Base-by-base conservation (phyloP, 345 rosid species). In the Abelmoschus esculentus region DNA sequence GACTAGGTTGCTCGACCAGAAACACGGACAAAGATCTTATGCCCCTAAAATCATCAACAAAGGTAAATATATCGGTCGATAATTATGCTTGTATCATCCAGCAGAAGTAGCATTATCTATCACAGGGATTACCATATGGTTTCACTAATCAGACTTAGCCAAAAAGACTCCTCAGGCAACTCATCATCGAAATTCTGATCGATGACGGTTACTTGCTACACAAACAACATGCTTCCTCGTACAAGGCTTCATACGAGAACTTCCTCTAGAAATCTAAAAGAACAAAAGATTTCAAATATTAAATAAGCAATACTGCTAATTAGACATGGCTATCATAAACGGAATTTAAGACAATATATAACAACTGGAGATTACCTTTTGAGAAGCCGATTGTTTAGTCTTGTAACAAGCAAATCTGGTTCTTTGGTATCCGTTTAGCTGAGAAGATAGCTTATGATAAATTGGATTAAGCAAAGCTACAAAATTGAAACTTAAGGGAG, bases 1-100 rank as follows among this genome's bases (percentile, higher is more conserved):
- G 90, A 60, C 90, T 73, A 19, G 97, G 97, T 70, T 91, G 97
- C 88, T 84, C 96, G 54, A 42, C 73, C 73, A 91, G 80, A 76
- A 91, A 89, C 19, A 57, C 19, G 17, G 80, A 74, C 67, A 89
- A 36, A 32, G 84, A 80, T 71, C 77, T 86, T 72, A 83, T 58
- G 52, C 78, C 81, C 96, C 96, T 91, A 74, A 31, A 11, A 17
- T 38, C 38, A 12, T 0, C 42, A 72, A 36, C 7, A 36, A 36
- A 6, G 40, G 40, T 36, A 36, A 36, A 36, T 36, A 36, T 36
- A 36, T 36, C 40, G 8, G 8, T 36, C 40, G 8, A 36, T 36
- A 5, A 36, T 36, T 36, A 6, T 6, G 40, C 8, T 36, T 36
- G 40, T 36, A 36, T 36, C 40, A 36, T 36, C 40, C 9, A 6